Evolutionary conservation across 208 protist species (phyloP).

Genomic region (Trypanosoma brucei): DNA sequence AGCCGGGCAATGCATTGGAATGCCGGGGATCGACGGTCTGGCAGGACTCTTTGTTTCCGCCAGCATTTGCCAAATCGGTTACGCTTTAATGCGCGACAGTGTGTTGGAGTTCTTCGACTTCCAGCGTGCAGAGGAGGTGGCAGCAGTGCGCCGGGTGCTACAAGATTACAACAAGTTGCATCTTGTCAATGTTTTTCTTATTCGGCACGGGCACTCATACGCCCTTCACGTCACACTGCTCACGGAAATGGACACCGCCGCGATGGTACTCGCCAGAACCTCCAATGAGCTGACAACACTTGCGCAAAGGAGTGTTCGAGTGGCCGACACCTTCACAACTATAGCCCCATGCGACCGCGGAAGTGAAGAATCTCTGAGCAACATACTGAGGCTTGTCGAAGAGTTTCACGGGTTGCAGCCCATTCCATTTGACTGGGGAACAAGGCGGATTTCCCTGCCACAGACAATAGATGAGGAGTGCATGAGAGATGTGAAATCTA

Average conservation of each 20-base stretch:
- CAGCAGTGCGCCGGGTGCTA: conserved; percentile 51
- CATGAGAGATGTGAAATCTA: conserved; percentile 47
- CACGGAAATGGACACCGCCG: conserved; percentile 30
- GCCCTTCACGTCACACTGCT: conserved; percentile 72
- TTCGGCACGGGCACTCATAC: conserved; percentile 80
- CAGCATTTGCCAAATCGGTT: conserved; percentile 80
- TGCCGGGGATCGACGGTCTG: conserved; percentile 74
- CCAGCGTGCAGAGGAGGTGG: conserved; percentile 67
- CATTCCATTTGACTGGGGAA: conserved; percentile 67
- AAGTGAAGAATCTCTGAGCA: conserved; percentile 7
- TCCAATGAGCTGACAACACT: conserved; percentile 47
- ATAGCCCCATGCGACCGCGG: conserved; percentile 12
- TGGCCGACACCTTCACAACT: conserved; percentile 62
- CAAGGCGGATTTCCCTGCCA: conserved; percentile 28
- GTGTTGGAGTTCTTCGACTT: conserved; percentile 86
- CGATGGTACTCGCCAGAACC: conserved; percentile 33
- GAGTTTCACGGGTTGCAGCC: conserved; percentile 53
- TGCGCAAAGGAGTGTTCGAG: conserved; percentile 32
- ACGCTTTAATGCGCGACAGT: conserved; percentile 46
- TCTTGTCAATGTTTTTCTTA: conserved; percentile 80
- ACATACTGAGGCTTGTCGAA: conserved; percentile 24
- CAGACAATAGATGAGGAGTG: conserved; percentile 33
- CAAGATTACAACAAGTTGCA: conserved; percentile 47
- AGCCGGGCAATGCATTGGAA: conserved; percentile 52
- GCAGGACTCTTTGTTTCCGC: conserved; percentile 74